These are phyloP conservation scores for Lactarius psammicola DNA, from an alignment of 768 basidiomycete species.

Conservation along the genomic window DNA sequence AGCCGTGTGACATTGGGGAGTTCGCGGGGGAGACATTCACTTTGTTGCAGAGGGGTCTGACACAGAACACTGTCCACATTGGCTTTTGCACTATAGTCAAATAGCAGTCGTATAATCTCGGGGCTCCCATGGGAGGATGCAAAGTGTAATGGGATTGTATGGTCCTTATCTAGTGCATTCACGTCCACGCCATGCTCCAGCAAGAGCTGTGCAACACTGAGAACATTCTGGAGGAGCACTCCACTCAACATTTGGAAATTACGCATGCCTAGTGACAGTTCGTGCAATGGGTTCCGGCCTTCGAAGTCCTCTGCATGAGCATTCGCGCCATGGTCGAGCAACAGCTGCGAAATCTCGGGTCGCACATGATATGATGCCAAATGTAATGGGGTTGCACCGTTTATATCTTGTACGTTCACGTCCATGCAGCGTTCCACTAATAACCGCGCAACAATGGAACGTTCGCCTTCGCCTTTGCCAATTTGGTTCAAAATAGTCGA, in stretches of 20 bases:
- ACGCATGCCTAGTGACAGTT: neutral
- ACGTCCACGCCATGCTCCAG: neutral
- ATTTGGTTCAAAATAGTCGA: neutral
- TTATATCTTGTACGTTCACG: neutral
- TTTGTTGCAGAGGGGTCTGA: neutral
- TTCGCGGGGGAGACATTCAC: accelerated
- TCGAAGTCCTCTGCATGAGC: neutral
- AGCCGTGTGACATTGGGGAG: neutral
- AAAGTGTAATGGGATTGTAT: neutral
- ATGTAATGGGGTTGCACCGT: neutral
- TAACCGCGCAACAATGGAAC: neutral
- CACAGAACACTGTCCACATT: neutral
- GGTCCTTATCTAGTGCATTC: neutral
- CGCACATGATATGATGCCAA: neutral
- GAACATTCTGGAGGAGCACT: neutral
- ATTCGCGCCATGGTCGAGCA: neutral
- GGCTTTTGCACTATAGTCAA: neutral
- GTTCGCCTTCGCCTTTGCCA: neutral
- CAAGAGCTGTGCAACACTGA: neutral
- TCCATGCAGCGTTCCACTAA: neutral
- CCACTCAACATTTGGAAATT: no score
- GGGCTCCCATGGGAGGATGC: neutral
- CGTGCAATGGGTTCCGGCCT: neutral
- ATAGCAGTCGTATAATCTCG: neutral
- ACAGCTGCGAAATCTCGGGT: neutral